Percentiles rank a stretch among this genome's conserved stretches.
phyloP scores from a whole-genome alignment of 2,329 filamentous ascomycete genomes.

The Nothophaeocryptopus gaeumannii region DNA sequence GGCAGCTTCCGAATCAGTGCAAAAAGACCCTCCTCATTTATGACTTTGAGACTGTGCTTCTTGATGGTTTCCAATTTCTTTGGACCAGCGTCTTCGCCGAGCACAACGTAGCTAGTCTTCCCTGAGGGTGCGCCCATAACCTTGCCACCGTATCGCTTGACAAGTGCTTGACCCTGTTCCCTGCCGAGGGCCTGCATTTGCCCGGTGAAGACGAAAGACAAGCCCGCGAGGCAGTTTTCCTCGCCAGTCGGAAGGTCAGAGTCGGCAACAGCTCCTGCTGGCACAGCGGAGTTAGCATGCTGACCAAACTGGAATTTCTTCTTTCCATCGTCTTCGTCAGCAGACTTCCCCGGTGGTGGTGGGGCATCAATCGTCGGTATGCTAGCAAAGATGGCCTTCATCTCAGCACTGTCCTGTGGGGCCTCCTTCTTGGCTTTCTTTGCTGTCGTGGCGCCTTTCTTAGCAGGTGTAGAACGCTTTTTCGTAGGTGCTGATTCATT shows the following conservation, averaged over 20 bases:
- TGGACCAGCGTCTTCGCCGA: constrained; percentile 87
- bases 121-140: constrained; percentile 80
- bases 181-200: constrained; percentile 75
- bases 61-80: constrained; percentile 87
- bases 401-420: constrained; percentile 64
- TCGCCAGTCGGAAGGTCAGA: constrained; percentile 76
- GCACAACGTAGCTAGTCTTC: constrained; percentile 90
- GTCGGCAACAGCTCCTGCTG: constrained; percentile 61
- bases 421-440: constrained; percentile 63
- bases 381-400: constrained; percentile 82
- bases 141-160: constrained; percentile 93
- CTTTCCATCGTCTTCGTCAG: constrained; percentile 39
- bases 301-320: constrained; percentile 75
- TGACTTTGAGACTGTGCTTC: constrained; percentile 78
- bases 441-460: constrained; percentile 55
- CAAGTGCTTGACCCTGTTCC: constrained; percentile 78
- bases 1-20: constrained; percentile 78
- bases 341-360: constrained; percentile 67
- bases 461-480: constrained; percentile 47
- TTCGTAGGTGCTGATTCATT: constrained; percentile 54
- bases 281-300: constrained; percentile 49
- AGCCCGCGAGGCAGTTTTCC: constrained; percentile 83
- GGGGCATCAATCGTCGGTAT: constrained; percentile 81
- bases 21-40: constrained; percentile 89
- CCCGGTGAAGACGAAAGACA: constrained; percentile 94